Base-by-base conservation (phyloP, 805 yeast species). In the Cyberlindnera japonica region DNA sequence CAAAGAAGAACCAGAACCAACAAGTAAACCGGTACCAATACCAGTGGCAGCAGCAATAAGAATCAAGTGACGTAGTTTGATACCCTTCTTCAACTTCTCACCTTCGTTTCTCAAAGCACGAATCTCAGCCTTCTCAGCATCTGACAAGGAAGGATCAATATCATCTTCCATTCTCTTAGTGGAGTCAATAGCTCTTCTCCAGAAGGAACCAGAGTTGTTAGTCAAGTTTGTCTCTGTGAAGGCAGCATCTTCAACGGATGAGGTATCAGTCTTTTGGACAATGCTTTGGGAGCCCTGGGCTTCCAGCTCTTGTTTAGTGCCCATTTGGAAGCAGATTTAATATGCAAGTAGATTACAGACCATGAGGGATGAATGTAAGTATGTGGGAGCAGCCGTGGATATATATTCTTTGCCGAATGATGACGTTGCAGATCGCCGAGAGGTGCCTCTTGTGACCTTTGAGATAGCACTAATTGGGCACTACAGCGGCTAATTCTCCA, bases 41-140 rank as follows among this genome's bases (percentile, higher is more conserved):
- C 83, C 77, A 24, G 87, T 83, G 23, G 87, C 87, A 30, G 83
- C 71, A 28, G 88, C 81, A 51, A 83, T 81, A 81, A 84, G 75
- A 44, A 80, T 77, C 54, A 83, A 67, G 60, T 83, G 90, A 55
- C 88, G 69, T 6, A 67, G 54, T 29, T 57, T 54, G 35, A 68
- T 59, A 14, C 63, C 55, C 42, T 65, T 64, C 34, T 62, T 59
- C 42, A 64, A 46, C 35, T 60, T 69, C 61, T 59, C 58, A 55
- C 61, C 61, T 43, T 55, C 57, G 31, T 44, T 48, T 33, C 48
- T 44, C 20, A 41, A 38, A 15, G 33, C 40, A 8, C 48, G 21
- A 5, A 57, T 45, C 43, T 56, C 57, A 14, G 55, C 59, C 38
- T 42, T 71, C 67, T 67, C 78, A 38, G 62, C 67, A 40, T 55